A percentile compares a stretch with the other conserved stretches of the same genome.
Conservation (phyloP, 2,329 filamentous ascomycete species). For the Ilyonectria robusta region DNA sequence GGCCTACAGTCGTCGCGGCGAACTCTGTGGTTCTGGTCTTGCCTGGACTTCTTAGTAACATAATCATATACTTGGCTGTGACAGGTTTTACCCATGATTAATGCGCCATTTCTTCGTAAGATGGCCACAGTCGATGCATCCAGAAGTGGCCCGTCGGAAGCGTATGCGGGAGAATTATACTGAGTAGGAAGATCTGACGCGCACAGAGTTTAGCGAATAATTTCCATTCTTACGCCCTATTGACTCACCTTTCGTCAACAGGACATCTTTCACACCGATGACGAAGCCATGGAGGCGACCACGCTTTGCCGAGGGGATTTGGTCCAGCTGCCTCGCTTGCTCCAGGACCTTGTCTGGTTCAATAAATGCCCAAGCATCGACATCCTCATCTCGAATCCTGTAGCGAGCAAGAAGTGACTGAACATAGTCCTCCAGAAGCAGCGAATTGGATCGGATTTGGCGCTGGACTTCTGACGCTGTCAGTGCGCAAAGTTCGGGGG, state of each 20-base stretch:
- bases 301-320: conserved; percentile 59
- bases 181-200: conserved; percentile 66
- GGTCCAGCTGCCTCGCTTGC: conserved; percentile 65
- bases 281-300: conserved; percentile 71
- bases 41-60: conserved; percentile 57
- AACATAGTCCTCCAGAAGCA: conserved; percentile 66
- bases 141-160: conserved; percentile 55
- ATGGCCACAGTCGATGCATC: conserved; percentile 65
- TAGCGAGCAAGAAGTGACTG: conserved; percentile 62
- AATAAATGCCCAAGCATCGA: conserved; percentile 67
- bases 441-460: conserved; percentile 54
- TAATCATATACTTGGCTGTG: background rate
- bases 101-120: conserved; percentile 64
- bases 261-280: conserved; percentile 72
- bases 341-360: conserved; percentile 59
- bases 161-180: conserved; percentile 68
- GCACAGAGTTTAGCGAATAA: background rate
- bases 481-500: conserved; percentile 22
- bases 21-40: conserved; percentile 72
- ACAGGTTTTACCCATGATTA: conserved; percentile 2
- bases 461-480: conserved; percentile 60
- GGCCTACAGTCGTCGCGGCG: conserved; percentile 66
- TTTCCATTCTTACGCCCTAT: background rate
- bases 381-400: conserved; percentile 56
- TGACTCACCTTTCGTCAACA: conserved; percentile 65